Conservation (phyloP, 352 stramenopile genomes). For the Globisporangium takayamanum region DNA sequence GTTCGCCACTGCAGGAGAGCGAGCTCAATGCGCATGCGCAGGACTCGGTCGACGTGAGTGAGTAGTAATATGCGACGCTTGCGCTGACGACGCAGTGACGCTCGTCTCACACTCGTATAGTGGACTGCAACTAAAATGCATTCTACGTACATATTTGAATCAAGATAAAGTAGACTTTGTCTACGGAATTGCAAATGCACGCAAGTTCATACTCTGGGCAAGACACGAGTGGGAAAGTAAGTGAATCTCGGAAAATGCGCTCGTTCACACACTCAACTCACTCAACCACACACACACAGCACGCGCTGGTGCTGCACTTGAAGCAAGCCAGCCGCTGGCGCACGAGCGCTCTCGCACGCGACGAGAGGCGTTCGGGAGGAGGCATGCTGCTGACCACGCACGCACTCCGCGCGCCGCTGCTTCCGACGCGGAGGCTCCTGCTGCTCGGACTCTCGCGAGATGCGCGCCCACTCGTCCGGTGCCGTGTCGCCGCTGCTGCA, state of each 20-base stretch:
- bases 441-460: conserved; percentile 7
- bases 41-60: neutral
- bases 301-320: conserved; percentile 3
- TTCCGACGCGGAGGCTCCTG: conserved; percentile 7
- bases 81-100: neutral
- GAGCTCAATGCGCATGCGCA: neutral
- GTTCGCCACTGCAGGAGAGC: too few species aligned
- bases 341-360: neutral
- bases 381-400: conserved; percentile 23
- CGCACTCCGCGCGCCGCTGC: conserved; percentile 10
- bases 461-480: neutral
- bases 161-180: too few species aligned
- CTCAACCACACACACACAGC: conserved; percentile 1
- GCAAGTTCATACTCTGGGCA: neutral
- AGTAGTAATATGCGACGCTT: neutral
- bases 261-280: neutral
- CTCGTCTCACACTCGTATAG: neutral
- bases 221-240: neutral
- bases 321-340: neutral
- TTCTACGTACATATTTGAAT: too few species aligned
- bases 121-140: neutral
- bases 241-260: neutral
- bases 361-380: too few species aligned
- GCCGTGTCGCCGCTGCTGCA: conserved; percentile 1
- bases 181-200: too few species aligned